Percentiles rank a stretch among this genome's conserved stretches.
Evolutionary conservation across 2,329 filamentous ascomycete genomes (phyloP).

Genomic region (Claviceps sp.): DNA sequence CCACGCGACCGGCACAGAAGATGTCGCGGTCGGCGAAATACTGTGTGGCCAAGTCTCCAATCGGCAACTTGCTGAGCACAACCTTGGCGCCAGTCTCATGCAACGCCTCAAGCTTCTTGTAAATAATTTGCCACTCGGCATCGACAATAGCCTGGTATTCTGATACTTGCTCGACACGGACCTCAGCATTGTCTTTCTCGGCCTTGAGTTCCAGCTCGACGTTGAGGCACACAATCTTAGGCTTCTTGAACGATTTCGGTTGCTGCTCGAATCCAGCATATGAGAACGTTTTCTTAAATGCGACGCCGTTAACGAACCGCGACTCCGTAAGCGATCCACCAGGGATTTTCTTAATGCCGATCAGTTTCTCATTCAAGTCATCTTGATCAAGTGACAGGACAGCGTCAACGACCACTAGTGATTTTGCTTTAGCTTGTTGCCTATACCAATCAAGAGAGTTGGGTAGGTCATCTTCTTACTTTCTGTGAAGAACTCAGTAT

Average conservation of each 20-base stretch:
- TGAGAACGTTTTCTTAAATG: constrained; percentile 99
- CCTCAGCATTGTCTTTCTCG: constrained; percentile 98
- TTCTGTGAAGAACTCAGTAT: constrained; percentile 94
- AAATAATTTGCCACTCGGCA: constrained; percentile 99
- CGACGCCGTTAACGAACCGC: constrained; percentile 92
- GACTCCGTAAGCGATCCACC: constrained; percentile 94
- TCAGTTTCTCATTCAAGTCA: constrained; percentile 93
- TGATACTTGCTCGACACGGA: constrained; percentile 93
- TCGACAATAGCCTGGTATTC: constrained; percentile 99
- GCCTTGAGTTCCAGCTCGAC: constrained; percentile 97
- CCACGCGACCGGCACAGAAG: constrained; percentile 92
- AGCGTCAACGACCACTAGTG: constrained; percentile 86
- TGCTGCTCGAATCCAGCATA: constrained; percentile 99
- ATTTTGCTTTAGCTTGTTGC: constrained; percentile 14
- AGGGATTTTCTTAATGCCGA: constrained; percentile 96
- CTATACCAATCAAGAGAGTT: not conserved
- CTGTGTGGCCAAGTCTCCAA: constrained; percentile 94
- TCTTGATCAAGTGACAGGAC: constrained; percentile 92
- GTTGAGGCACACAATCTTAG: constrained; percentile 94
- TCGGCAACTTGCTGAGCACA: constrained; percentile 90
- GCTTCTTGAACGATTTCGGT: constrained; percentile 86
- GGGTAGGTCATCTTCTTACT: constrained; percentile 39
- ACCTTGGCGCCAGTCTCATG: constrained; percentile 94
- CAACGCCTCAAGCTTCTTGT: constrained; percentile 94
- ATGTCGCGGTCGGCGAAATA: constrained; percentile 96